Base-by-base conservation (phyloP, 129 eudicot species). In the Silybum marianum region DNA sequence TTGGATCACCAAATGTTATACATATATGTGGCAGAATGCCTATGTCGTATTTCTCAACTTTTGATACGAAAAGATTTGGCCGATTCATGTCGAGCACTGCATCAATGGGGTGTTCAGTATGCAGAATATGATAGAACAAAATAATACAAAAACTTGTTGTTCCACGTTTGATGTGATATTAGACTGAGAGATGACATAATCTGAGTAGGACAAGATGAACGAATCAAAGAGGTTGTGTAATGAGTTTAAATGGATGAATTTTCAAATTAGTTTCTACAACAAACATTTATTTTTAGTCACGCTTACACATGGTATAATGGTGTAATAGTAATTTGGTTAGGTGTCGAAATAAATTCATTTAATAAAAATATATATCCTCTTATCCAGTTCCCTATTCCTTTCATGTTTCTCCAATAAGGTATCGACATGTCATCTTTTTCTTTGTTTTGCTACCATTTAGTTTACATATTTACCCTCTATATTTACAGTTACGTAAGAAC, bases 1-100 rank as follows among this genome's bases (percentile, higher is more conserved):
- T 32, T 58, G 78, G 78, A 80, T 70, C 76, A 51, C 76, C 23
- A 69, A 16, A 68, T 40, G 30, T 70, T 40, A 18, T 25, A 19
- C 42, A 67, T 39, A 18, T n/a, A 58, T 58, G 66, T 58, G 66
- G 66, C 23, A 5, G 0, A 19, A 58, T 18, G 22, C 10, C 23
- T 58, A n/a, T 58, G 10, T 6, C 0, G 66, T n/a, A 18, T 58
- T 58, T 58, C 66, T n/a, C 66, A 18, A 58, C 8, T 58, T 58
- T 58, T 13, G 54, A 44, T 13, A 44, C 0, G 16, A 11, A 44
- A 10, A 10, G 0, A 8, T 10, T 44, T 44, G 54, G 16, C 3
- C 1, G 54, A 44, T 11, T 44, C 54, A 3, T 11, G 54, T 44
- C 16, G 16, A 44, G 16, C 4, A 44, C 16, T 44, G 16, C 54